These are phyloP conservation scores for Nigrospora osmanthi DNA, from an alignment of 2,329 filamentous ascomycete genomes.

Conservation along the genomic window DNA sequence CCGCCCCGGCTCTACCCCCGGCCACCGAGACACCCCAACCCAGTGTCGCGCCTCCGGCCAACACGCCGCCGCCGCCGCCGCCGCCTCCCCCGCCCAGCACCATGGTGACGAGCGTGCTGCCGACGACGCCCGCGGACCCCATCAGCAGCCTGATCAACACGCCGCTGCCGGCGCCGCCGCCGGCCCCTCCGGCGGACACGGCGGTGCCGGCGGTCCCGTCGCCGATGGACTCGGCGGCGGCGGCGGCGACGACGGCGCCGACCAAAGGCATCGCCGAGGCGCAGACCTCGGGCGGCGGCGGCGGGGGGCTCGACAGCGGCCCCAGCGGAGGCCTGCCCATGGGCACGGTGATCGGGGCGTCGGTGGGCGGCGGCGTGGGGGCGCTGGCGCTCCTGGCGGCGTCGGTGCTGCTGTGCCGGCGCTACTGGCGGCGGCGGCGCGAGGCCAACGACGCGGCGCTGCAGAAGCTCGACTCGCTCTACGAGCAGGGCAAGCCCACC, in stretches of 20 bases:
- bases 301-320: constrained; percentile 1
- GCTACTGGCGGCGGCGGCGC: constrained; percentile 20
- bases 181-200: too few relatives aligned
- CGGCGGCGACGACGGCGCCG: constrained; percentile 3
- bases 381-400: constrained; percentile 15
- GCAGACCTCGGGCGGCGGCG: constrained; percentile 2
- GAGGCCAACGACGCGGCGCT: constrained; percentile 17
- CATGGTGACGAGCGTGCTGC: background rate
- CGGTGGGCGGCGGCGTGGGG: constrained; percentile 14
- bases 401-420: constrained; percentile 15
- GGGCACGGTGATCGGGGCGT: constrained; percentile 18
- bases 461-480: constrained; percentile 17
- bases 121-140: background rate
- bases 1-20: background rate
- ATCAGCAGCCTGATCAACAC: background rate
- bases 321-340: constrained; percentile 10
- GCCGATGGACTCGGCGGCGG: background rate
- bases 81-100: background rate
- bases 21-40: background rate
- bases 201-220: too few relatives aligned
- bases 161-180: background rate
- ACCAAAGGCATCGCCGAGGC: constrained; percentile 11
- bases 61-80: background rate
- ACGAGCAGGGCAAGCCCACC: constrained; percentile 17
- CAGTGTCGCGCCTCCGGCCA: too few relatives aligned